Conservation (phyloP, 176 grass and related monocot species). For the Carex pumila region DNA sequence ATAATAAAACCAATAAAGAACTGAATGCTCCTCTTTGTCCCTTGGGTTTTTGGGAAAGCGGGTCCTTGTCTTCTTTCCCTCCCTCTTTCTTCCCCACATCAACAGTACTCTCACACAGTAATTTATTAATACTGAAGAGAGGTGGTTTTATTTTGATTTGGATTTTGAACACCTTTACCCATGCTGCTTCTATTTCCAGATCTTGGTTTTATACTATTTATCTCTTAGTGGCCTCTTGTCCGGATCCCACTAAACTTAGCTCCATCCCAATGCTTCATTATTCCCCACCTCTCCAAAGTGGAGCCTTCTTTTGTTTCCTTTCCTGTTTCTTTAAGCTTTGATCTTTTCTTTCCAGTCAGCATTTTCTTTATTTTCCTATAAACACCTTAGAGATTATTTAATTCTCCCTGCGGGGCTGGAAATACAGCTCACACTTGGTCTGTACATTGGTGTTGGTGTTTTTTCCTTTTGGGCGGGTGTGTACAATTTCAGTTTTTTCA, state of each 20-base stretch:
- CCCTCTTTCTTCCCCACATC: background rate
- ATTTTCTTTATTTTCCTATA: background rate
- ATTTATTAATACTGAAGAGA: constrained; percentile 3
- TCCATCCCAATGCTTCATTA: constrained; percentile 18
- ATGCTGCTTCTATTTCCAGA: background rate
- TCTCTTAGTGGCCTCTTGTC: constrained; percentile 31
- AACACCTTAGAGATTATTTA: background rate
- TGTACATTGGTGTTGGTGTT: background rate
- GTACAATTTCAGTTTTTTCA: background rate
- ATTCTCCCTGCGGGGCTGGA: background rate
- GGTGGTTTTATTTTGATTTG: constrained; percentile 4
- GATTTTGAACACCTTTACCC: constrained; percentile 26
- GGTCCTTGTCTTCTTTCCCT: constrained; percentile 30
- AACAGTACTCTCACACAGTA: background rate
- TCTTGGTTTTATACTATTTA: background rate
- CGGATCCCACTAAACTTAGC: constrained; percentile 25
- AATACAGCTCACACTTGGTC: background rate
- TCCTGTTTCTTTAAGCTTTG: background rate
- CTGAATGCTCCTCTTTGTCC: constrained; percentile 56
- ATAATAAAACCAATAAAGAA: constrained; percentile 3
- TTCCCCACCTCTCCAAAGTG: constrained; percentile 9
- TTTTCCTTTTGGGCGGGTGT: background rate
- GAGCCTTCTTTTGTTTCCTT: constrained; percentile 23
- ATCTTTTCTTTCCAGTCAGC: background rate
- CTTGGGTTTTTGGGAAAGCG: constrained; percentile 44